These are phyloP conservation scores for Cladosporium sp. DNA, from an alignment of 2,329 filamentous ascomycete species.

Conservation along the genomic window DNA sequence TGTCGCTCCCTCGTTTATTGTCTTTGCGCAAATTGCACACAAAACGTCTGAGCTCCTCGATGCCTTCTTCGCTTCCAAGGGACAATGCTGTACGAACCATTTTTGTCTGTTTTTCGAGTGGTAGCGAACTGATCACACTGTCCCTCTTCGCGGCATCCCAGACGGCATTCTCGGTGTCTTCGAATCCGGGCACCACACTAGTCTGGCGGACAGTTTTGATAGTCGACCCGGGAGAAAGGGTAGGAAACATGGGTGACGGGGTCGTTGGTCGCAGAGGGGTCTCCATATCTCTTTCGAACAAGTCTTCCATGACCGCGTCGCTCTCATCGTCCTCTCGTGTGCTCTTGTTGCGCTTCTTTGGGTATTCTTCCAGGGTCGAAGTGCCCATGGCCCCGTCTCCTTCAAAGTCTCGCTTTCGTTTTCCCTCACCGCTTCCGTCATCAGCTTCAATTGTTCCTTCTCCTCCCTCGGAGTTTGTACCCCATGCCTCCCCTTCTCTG, in stretches of 20 bases:
- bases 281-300: background rate
- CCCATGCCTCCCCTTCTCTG: background rate
- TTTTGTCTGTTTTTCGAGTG: background rate
- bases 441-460: background rate
- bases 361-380: background rate
- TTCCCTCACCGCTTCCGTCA: background rate
- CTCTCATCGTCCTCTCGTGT: no score
- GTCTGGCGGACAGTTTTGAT: background rate
- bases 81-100: background rate
- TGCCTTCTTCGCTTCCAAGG: background rate
- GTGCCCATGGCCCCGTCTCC: no score
- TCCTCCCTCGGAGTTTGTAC: background rate
- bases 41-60: slow-evolving; percentile 1
- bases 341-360: background rate
- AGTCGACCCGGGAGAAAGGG: background rate
- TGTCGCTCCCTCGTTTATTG: background rate
- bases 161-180: background rate
- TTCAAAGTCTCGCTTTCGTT: background rate
- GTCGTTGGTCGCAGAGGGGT: background rate
- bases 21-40: background rate
- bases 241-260: background rate
- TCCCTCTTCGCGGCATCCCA: background rate
- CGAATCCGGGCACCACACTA: background rate
- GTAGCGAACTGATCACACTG: background rate
- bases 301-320: background rate